Evolutionary conservation across 192 early-diverging fungal genomes (phyloP), one percentile per base, ranked within the genome.

Genomic region (Martensiomyces pterosporus): DNA sequence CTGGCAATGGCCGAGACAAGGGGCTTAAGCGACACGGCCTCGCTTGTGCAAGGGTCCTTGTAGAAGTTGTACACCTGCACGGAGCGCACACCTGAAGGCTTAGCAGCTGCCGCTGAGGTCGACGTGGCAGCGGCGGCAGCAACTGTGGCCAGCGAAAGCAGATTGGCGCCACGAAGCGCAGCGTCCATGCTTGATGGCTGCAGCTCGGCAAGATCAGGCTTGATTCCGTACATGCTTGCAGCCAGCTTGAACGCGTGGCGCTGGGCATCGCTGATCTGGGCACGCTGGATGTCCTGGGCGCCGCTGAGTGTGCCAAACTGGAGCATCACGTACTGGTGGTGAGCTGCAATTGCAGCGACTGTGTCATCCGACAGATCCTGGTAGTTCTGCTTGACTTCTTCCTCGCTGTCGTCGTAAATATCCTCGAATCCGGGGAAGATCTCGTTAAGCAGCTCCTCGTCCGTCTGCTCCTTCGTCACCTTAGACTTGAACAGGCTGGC

Each of bases 361-460:
- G 76, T 51, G 16, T 80, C 64, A 1, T 79, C 78, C 2, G 69
- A 47, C 48, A 80, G 58, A 9, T 77, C 53, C 34, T 64, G 60
- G 40, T 64, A 73, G 33, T 64, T 62, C 3, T 82, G 48, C 55
- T 52, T 52, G 0, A 57, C 42, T 3, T 63, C 63, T 4, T 78
- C 70, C 22, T 37, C 19, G n/a, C 64, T n/a, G n/a, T n/a, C 79
- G 15, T 76, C 77, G 5, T 73, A 64, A 4, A 87, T 49, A 26
- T 89, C 82, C 15, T 78, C 83, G 64, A 83, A 93, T 49, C 90
- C 89, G 1, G 91, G 88, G 77, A 97, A 97, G 32, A 86, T 73
- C 48, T 87, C 80, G 26, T 67, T 67, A 24, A 91, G 66, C 39
- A 91, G 82, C 32, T 68, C 63, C 47, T 87, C 89, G 25, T 88